Evolutionary conservation across 495 filamentous ascomycete genomes (phyloP).

Genomic region (Neurospora africana): DNA sequence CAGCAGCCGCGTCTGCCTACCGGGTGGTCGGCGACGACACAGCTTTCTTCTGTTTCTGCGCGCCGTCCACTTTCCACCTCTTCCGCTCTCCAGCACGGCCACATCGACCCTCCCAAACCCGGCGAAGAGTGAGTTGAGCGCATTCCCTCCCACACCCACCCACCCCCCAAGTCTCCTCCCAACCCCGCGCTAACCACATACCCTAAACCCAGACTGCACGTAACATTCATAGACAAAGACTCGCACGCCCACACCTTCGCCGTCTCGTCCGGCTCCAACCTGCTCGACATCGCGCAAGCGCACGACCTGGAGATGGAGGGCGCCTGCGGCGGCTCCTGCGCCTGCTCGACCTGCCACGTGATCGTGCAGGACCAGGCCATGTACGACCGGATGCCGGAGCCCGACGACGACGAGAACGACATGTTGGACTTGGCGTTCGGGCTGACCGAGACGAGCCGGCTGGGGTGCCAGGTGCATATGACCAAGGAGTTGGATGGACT

Average conservation of each 20-base stretch:
- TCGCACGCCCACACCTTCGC: constrained; percentile 60
- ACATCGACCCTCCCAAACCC: constrained; percentile 72
- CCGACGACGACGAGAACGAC: constrained; percentile 96
- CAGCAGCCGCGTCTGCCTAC: background rate
- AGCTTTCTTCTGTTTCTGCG: background rate
- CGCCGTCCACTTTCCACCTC: constrained; percentile 51
- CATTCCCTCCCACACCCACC: background rate
- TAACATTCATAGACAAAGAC: constrained; percentile 96
- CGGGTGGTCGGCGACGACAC: background rate
- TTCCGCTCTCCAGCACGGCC: constrained; percentile 53
- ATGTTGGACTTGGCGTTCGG: constrained; percentile 98
- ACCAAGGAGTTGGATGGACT: constrained; percentile 78
- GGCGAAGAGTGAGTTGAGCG: constrained; percentile 61
- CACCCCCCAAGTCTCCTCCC: background rate
- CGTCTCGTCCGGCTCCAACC: constrained; percentile 77
- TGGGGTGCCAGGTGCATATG: constrained; percentile 94
- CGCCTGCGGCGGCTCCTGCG: constrained; percentile 90
- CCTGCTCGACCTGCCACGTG: constrained; percentile 95
- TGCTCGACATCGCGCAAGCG: constrained; percentile 88
- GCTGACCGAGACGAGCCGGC: constrained; percentile 86
- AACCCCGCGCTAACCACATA: too few relatives aligned
- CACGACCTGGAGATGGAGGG: constrained; percentile 98
- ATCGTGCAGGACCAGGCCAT: constrained; percentile 74
- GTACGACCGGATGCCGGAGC: constrained; percentile 88
- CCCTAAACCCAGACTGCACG: constrained; percentile 50